A percentile compares a stretch with the other conserved stretches of the same genome.
Conservation (phyloP, 306 rosid genomes). For the Quillaja saponaria region DNA sequence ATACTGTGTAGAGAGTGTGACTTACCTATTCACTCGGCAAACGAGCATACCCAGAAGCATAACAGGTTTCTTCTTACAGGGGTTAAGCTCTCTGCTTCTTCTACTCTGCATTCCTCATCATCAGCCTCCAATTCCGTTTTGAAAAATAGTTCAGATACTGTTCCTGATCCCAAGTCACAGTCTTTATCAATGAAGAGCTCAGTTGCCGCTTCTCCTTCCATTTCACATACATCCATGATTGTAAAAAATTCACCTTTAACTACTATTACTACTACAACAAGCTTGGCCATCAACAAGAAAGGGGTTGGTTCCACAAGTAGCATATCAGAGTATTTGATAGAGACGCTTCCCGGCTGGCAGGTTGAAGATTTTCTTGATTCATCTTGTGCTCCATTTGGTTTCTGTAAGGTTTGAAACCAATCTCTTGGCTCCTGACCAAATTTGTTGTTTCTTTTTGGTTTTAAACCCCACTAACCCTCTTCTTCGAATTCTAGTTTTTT, state of each 20-base stretch:
- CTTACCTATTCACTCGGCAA: slow-evolving; percentile 61
- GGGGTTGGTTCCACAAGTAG: slow-evolving; percentile 43
- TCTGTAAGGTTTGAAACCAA: slow-evolving; percentile 53
- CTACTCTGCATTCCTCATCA: slow-evolving; percentile 40
- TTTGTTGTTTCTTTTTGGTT: too few relatives aligned
- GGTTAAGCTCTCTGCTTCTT: slow-evolving; percentile 54
- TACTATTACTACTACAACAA: neutral
- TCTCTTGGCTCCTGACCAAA: neutral
- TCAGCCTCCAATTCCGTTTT: slow-evolving; percentile 19
- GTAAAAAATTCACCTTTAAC: slow-evolving; percentile 29
- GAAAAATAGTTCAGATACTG: slow-evolving; percentile 8
- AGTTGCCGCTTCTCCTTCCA: slow-evolving; percentile 15
- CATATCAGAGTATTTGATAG: slow-evolving; percentile 85
- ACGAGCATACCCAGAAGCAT: slow-evolving; percentile 78
- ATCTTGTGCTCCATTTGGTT: slow-evolving; percentile 43
- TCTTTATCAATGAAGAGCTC: slow-evolving; percentile 17
- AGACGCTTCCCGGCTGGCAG: slow-evolving; percentile 95
- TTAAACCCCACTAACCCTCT: neutral
- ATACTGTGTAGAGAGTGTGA: slow-evolving; percentile 87
- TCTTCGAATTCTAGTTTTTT: neutral
- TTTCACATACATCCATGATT: slow-evolving; percentile 33
- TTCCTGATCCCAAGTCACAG: slow-evolving; percentile 27
- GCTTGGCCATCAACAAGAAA: slow-evolving; percentile 4
- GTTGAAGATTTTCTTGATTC: slow-evolving; percentile 84
- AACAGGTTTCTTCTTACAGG: slow-evolving; percentile 78